Conservation (phyloP, 192 early-diverging fungal species). For the Backusella morwellensis region DNA sequence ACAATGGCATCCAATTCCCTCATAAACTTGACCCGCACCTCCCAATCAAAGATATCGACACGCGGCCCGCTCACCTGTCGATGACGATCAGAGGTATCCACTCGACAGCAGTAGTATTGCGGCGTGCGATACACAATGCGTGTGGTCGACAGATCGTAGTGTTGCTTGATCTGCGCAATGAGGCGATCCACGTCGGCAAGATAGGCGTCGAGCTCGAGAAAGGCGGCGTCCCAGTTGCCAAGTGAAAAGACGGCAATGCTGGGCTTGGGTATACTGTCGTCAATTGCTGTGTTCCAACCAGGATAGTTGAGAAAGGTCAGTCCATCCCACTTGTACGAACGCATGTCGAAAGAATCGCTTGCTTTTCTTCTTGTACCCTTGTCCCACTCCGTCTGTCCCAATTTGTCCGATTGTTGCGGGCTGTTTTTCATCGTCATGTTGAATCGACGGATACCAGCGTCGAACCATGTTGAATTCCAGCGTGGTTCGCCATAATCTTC, state of each 20-base stretch:
- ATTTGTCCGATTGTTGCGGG: neutral
- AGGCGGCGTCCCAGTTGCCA: conserved; percentile 53
- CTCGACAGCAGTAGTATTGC: conserved; percentile 53
- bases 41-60: conserved; percentile 30
- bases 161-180: conserved; percentile 22
- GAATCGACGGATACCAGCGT: conserved; percentile 2
- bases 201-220: conserved; percentile 32
- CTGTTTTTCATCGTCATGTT: conserved; percentile 29
- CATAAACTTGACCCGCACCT: conserved; percentile 25
- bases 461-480: conserved; percentile 33
- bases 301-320: conserved; percentile 38
- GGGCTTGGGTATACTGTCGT: conserved; percentile 7
- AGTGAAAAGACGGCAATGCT: conserved; percentile 39
- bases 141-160: conserved; percentile 21
- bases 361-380: neutral
- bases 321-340: conserved; percentile 49
- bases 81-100: conserved; percentile 25
- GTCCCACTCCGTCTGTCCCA: conserved; percentile 14
- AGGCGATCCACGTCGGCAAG: conserved; percentile 24
- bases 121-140: conserved; percentile 44
- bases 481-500: conserved; percentile 42
- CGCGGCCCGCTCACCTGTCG: conserved; percentile 30
- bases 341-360: conserved; percentile 11
- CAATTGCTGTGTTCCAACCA: conserved; percentile 33
- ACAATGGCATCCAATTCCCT: conserved; percentile 17